A percentile compares a stretch with the other conserved stretches of the same genome.
Evolutionary conservation across 352 stramenopile species (phyloP).

Genomic region (Phytophthora quininea): DNA sequence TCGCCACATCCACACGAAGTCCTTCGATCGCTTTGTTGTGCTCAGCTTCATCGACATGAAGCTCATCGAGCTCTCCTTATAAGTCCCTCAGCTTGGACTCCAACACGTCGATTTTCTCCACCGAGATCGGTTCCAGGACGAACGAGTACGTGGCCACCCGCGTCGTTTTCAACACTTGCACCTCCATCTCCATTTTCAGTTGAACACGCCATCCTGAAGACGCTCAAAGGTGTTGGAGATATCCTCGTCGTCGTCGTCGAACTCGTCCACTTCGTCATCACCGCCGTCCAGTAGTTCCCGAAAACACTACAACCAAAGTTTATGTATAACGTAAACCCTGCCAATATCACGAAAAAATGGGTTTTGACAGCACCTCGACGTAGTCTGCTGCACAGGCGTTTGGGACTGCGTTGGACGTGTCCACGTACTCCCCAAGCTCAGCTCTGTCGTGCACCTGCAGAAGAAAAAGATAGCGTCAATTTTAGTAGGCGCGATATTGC

Average conservation of each 20-base stretch:
- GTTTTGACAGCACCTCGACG: slow-evolving; percentile 5
- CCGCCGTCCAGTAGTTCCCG: slow-evolving; percentile 1
- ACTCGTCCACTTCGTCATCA: background rate
- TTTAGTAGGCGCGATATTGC: background rate
- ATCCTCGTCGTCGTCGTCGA: too few species aligned
- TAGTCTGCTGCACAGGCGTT: slow-evolving; percentile 8
- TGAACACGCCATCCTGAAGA: background rate
- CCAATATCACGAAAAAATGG: background rate
- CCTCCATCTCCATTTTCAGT: slow-evolving; percentile 5
- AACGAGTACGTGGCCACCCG: slow-evolving; percentile 13
- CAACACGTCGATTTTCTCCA: slow-evolving; percentile 16
- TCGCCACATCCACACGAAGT: background rate
- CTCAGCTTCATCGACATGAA: slow-evolving; percentile 5
- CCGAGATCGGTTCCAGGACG: slow-evolving; percentile 10
- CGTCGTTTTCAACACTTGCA: slow-evolving; percentile 12
- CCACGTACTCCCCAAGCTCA: slow-evolving; percentile 8
- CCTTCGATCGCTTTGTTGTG: slow-evolving; percentile 1
- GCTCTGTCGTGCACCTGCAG: background rate
- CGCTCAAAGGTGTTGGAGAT: slow-evolving; percentile 9
- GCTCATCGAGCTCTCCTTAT: slow-evolving; percentile 4
- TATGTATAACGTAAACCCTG: too few species aligned
- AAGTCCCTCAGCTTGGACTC: slow-evolving; percentile 23
- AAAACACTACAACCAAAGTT: slow-evolving; percentile 14
- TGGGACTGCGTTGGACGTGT: slow-evolving; percentile 13
- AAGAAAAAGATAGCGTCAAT: background rate